Evolutionary conservation across 306 rosid genomes (phyloP).

Genomic region (Neltuma alba): DNA sequence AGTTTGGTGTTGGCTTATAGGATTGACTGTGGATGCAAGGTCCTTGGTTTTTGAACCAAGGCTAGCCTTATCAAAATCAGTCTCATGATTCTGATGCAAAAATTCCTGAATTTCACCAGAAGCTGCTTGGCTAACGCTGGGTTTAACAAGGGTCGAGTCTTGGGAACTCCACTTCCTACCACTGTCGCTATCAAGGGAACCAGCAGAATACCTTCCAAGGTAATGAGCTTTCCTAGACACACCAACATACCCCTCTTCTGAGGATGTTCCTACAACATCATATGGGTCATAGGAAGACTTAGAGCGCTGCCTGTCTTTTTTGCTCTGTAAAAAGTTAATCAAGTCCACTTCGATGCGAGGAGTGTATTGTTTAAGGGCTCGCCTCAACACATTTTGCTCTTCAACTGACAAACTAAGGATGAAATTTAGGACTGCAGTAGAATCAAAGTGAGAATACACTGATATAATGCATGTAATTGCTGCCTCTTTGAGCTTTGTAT

Average conservation of each 20-base stretch:
- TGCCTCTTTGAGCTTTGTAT: constrained; percentile 89
- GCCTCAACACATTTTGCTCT: constrained; percentile 95
- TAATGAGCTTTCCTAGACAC: constrained; percentile 74
- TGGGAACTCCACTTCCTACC: constrained; percentile 97
- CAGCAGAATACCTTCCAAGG: constrained; percentile 87
- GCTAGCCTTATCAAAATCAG: constrained; percentile 55
- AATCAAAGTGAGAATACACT: constrained; percentile 90
- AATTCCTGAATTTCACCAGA: constrained; percentile 64
- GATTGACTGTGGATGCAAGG: constrained; percentile 41
- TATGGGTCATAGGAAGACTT: constrained; percentile 91
- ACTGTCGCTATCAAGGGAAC: constrained; percentile 82
- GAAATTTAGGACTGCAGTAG: constrained; percentile 82
- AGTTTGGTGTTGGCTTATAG: constrained; percentile 55
- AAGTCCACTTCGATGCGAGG: constrained; percentile 99
- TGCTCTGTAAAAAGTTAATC: constrained; percentile 88
- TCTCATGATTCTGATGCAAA: constrained; percentile 59
- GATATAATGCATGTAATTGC: constrained; percentile 96
- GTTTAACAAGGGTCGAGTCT: constrained; percentile 60
- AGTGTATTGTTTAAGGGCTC: constrained; percentile 92
- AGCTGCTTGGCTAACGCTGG: constrained; percentile 63
- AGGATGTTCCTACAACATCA: constrained; percentile 96
- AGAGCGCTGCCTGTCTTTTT: constrained; percentile 86
- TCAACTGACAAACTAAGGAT: constrained; percentile 95
- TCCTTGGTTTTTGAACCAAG: constrained; percentile 60
- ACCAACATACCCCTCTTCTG: constrained; percentile 87